Evolutionary conservation across 139 green algal genomes (phyloP), one percentile per base, ranked within the genome.

Genomic region (Chlorella sp.): DNA sequence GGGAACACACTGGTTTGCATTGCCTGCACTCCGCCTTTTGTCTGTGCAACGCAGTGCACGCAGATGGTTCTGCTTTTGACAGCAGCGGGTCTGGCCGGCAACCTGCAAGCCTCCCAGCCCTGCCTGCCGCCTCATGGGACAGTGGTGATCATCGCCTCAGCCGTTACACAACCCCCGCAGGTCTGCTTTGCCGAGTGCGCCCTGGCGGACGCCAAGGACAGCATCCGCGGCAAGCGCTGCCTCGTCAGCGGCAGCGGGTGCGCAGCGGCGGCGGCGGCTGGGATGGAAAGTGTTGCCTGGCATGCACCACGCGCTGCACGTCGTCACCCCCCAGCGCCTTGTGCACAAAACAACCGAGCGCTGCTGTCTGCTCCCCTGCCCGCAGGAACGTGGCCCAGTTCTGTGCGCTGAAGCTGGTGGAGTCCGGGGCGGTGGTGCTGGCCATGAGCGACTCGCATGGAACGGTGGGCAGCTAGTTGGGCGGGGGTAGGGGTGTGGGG

Each of bases 381-480:
- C 9, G 7, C 56, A 82, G 91, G 41, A 94, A 94, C 63, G 91
- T 94, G 39, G 89, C 91, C 23, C 57, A 94, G 67, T 90, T 91
- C 44, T 93, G 88, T 28, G 87, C 94, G 13, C 79, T 91, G 17
- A 36, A 87, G 57, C 85, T 96, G 84, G 65, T 96, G 56, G 76
- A 74, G 12, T 41, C 78, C 15, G 75, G 62, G 7, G 73, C 71
- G 25, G 1, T 89, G 94, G 79, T 63, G 60, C 41, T 98, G 36
- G 93, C 95, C 1, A 51, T 97, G 39, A 91, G 71, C 71, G 95
- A 97, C 92, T 82, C 75, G 34, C 26, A 56, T 34, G 94, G 94
- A 44, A 60, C 51, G 51, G 51, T 60, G 51, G 51, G 51, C 13
- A 15, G 44, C 44, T n/a, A n/a, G n/a, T n/a, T n/a, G n/a, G n/a